A percentile compares a stretch with the other conserved stretches of the same genome.
Evolutionary conservation across 2,329 filamentous ascomycete species (phyloP).

Genomic region (Sporothrix inflata): DNA sequence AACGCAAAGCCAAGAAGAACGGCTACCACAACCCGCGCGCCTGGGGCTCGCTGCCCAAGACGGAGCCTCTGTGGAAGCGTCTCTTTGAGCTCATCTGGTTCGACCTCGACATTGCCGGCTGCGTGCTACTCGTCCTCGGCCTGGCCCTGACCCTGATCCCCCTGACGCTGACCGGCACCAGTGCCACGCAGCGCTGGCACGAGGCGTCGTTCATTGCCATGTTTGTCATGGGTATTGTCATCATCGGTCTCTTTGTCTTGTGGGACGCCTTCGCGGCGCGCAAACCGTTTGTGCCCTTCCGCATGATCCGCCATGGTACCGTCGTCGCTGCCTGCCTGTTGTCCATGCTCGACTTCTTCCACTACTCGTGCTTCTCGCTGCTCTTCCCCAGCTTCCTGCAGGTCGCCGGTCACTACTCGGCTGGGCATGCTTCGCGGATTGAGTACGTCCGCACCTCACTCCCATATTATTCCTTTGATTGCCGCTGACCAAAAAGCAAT

Average conservation of each 20-base stretch:
- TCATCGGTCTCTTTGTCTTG: slow-evolving; percentile 20
- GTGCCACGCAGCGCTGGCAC: slow-evolving; percentile 41
- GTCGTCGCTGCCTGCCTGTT: slow-evolving; percentile 45
- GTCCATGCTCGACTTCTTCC: slow-evolving; percentile 43
- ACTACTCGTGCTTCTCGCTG: slow-evolving; percentile 44
- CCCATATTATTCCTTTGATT: not conserved
- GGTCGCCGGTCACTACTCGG: slow-evolving; percentile 63
- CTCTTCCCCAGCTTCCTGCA: slow-evolving; percentile 41
- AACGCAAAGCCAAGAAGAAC: slow-evolving; percentile 25
- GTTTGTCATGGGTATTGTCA: slow-evolving; percentile 38
- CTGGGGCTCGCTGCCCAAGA: slow-evolving; percentile 17
- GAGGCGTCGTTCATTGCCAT: slow-evolving; percentile 44
- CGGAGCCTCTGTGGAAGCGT: slow-evolving; percentile 33
- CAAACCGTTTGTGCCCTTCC: slow-evolving; percentile 46
- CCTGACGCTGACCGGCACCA: slow-evolving; percentile 44
- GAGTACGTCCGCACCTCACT: slow-evolving; percentile 30
- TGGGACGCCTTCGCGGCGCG: slow-evolving; percentile 45
- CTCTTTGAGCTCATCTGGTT: slow-evolving; percentile 37
- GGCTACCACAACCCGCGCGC: slow-evolving; percentile 20
- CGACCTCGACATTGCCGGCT: slow-evolving; percentile 44
- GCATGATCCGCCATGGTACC: slow-evolving; percentile 44
- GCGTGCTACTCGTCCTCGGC: slow-evolving; percentile 34
- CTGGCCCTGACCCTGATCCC: not conserved
- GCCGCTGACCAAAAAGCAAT: not conserved
- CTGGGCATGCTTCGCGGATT: slow-evolving; percentile 61